Evolutionary conservation across 352 stramenopile species (phyloP).

Genomic region (Phytopythium mirpurense): DNA sequence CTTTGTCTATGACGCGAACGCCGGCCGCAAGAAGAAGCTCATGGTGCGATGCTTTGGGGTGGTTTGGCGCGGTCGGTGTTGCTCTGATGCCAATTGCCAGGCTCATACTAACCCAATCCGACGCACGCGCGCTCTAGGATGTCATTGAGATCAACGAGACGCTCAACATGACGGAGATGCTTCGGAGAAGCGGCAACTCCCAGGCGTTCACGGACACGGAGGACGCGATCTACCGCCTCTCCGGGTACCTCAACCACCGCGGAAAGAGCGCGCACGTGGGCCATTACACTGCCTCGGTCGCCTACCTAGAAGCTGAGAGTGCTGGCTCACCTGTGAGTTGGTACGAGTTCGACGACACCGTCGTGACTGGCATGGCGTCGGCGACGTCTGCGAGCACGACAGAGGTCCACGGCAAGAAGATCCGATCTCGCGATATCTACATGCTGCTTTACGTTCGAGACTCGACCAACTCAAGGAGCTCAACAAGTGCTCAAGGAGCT

Average conservation of each 20-base stretch:
- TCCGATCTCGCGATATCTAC: slow-evolving; percentile 78
- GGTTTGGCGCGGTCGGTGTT: background rate
- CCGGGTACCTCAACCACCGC: slow-evolving; percentile 77
- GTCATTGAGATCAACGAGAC: slow-evolving; percentile 77
- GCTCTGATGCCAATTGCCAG: too few species aligned
- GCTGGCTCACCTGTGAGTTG: slow-evolving; percentile 23
- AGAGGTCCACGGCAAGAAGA: slow-evolving; percentile 46
- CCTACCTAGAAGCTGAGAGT: slow-evolving; percentile 29
- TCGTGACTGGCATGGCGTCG: slow-evolving; percentile 47
- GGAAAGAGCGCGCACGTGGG: slow-evolving; percentile 77
- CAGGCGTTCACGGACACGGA: slow-evolving; percentile 27
- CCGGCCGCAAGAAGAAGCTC: slow-evolving; percentile 79
- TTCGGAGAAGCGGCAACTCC: slow-evolving; percentile 35
- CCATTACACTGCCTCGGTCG: slow-evolving; percentile 83
- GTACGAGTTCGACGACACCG: slow-evolving; percentile 83
- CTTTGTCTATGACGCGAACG: slow-evolving; percentile 81
- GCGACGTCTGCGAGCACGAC: slow-evolving; percentile 33
- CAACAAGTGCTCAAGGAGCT: background rate
- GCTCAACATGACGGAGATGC: slow-evolving; percentile 72
- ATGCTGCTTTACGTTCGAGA: slow-evolving; percentile 81
- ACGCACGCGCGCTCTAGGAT: slow-evolving; percentile 28
- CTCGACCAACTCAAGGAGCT: background rate
- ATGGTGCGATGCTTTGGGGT: slow-evolving; percentile 29
- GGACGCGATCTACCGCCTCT: slow-evolving; percentile 64
- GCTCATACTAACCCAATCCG: too few species aligned